Percentiles rank a stretch among this genome's conserved stretches.
These are phyloP conservation scores for Opeltia flavorubescens DNA, from an alignment of 495 filamentous ascomycete genomes.

Conservation along the genomic window DNA sequence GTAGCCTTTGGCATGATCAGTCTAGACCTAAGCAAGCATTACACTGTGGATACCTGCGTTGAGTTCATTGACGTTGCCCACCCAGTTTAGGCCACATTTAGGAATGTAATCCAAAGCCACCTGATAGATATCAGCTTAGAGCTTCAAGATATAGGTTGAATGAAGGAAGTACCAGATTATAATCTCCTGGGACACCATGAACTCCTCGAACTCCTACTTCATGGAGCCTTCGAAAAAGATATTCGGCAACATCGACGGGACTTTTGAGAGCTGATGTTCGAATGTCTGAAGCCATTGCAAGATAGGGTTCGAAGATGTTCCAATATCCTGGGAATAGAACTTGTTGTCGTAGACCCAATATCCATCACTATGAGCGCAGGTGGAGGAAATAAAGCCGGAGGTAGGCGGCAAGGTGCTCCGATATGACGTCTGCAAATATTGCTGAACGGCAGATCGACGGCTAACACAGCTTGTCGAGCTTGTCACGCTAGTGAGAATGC, in stretches of 20 bases:
- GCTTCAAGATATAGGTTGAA: background rate
- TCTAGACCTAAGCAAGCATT: background rate
- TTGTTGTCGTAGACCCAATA: too few relatives aligned
- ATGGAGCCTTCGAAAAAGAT: conserved; percentile 48
- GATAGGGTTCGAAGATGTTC: too few relatives aligned
- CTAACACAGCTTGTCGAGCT: too few relatives aligned
- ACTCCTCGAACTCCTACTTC: conserved; percentile 43
- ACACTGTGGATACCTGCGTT: conserved; percentile 38
- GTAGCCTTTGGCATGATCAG: conserved; percentile 38
- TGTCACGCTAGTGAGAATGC: too few relatives aligned
- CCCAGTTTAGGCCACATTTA: conserved; percentile 45
- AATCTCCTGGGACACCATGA: conserved; percentile 51
- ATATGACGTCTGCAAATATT: background rate
- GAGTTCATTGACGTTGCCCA: conserved; percentile 57
- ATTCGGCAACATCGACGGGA: conserved; percentile 44
- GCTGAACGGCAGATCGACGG: too few relatives aligned
- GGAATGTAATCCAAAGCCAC: conserved; percentile 48
- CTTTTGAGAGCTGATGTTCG: conserved; percentile 37
- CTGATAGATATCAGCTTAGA: conserved; percentile 16
- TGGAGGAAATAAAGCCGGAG: too few relatives aligned
- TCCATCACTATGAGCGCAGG: too few relatives aligned
- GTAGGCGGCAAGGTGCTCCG: background rate
- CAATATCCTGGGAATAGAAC: too few relatives aligned
- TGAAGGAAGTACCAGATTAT: conserved; percentile 20
- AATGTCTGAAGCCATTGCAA: conserved; percentile 40